phyloP scores from a whole-genome alignment of 768 basidiomycete genomes.

The Hygrophorus pudorinus region DNA sequence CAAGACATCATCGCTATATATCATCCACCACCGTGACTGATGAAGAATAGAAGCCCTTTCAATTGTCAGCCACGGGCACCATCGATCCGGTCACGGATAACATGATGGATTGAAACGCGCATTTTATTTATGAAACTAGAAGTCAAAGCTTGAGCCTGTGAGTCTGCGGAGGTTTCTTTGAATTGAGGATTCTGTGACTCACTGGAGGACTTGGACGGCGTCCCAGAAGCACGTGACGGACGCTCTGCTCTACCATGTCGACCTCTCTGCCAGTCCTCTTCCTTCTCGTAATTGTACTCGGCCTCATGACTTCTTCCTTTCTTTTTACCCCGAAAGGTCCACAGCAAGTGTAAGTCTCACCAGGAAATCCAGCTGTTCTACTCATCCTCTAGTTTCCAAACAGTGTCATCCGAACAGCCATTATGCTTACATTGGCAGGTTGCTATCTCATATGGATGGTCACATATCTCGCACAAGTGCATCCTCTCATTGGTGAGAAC shows the following conservation, averaged over 20 bases:
- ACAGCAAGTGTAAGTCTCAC: slow-evolving; percentile 75
- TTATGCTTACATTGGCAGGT: slow-evolving; percentile 67
- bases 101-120: too few species aligned
- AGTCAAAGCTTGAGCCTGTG: too few species aligned
- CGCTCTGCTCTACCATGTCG: slow-evolving; percentile 36
- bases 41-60: too few species aligned
- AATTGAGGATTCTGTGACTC: too few species aligned
- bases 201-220: too few species aligned
- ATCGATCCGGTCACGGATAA: too few species aligned
- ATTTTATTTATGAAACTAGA: too few species aligned
- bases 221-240: too few species aligned
- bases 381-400: neutral
- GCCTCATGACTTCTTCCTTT: slow-evolving; percentile 54
- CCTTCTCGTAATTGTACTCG: slow-evolving; percentile 53
- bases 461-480: slow-evolving; percentile 91
- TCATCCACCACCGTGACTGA: too few species aligned
- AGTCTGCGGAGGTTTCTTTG: too few species aligned
- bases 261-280: slow-evolving; percentile 62
- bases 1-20: too few species aligned
- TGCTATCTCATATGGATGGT: slow-evolving; percentile 97
- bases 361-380: slow-evolving; percentile 10
- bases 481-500: slow-evolving; percentile 74
- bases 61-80: too few species aligned
- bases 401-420: slow-evolving; percentile 75
- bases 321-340: slow-evolving; percentile 77